phyloP scores from a whole-genome alignment of 768 basidiomycete species.

The Rhizopogon vinicolor region DNA sequence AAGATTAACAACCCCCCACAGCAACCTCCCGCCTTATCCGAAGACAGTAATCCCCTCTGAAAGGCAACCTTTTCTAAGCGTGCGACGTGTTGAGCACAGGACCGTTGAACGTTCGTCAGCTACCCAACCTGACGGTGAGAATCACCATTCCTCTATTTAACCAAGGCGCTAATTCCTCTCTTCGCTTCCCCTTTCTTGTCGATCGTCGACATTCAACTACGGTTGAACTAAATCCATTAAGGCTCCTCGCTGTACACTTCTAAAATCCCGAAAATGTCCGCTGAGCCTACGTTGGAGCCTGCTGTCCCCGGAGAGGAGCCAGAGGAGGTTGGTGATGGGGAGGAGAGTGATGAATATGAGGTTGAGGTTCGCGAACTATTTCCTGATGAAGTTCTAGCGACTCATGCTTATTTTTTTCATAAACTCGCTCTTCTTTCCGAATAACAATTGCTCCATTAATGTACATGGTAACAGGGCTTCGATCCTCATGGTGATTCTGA shows the following conservation, averaged over 20 bases:
- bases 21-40: neutral
- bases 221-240: conserved; percentile 3
- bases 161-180: conserved; percentile 9
- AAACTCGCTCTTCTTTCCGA: neutral
- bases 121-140: neutral
- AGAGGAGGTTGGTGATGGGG: conserved; percentile 12
- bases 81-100: conserved; percentile 5
- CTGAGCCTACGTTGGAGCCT: conserved; percentile 15
- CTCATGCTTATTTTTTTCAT: neutral
- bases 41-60: conserved; percentile 2
- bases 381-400: neutral
- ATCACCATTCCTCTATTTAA: conserved; percentile 3
- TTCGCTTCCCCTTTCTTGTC: conserved; percentile 3
- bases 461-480: conserved; percentile 4
- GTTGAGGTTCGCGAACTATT: conserved; percentile 12
- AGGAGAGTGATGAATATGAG: conserved; percentile 26
- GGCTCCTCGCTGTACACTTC: neutral
- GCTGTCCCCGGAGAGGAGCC: neutral
- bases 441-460: neutral
- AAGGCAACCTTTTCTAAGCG: conserved; percentile 1
- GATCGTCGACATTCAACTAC: conserved; percentile 2
- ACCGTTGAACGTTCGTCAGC: conserved; percentile 4
- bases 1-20: neutral
- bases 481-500: too few species aligned
- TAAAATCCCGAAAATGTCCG: conserved; percentile 11